These are phyloP conservation scores for Podaxis sp. DNA, from an alignment of 768 basidiomycete genomes.

Conservation along the genomic window DNA sequence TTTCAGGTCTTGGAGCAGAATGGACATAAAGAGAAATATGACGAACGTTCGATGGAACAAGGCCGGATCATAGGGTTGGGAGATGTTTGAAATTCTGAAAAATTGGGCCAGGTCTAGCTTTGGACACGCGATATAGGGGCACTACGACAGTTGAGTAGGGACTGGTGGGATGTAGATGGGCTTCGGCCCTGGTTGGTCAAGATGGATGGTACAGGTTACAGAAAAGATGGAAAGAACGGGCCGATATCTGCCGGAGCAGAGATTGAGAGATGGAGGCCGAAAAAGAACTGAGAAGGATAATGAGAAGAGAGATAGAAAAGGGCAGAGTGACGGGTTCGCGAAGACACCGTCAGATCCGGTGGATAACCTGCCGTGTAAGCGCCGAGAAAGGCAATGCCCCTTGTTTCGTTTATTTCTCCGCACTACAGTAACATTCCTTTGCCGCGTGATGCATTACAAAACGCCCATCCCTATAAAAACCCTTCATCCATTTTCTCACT, in stretches of 20 bases:
- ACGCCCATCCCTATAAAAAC: slow-evolving; percentile 9
- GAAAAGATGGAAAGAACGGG: not conserved
- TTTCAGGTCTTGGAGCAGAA: not conserved
- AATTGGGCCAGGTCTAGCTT: not conserved
- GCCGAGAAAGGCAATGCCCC: slow-evolving; percentile 11
- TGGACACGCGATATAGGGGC: not conserved
- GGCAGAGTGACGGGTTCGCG: slow-evolving; percentile 1
- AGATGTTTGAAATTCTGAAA: not conserved
- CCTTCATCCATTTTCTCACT: not conserved
- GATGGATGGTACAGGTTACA: not conserved
- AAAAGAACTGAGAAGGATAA: too few relatives aligned
- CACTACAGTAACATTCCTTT: slow-evolving; percentile 1
- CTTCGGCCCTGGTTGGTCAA: not conserved
- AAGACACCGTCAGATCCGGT: not conserved
- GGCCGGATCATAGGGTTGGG: not conserved
- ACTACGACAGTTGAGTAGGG: not conserved
- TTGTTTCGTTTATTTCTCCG: slow-evolving; percentile 16
- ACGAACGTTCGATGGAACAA: not conserved
- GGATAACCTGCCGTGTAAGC: not conserved
- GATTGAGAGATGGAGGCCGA: not conserved
- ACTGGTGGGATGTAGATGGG: not conserved
- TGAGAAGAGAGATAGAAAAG: not conserved
- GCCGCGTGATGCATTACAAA: slow-evolving; percentile 10
- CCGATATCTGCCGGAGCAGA: not conserved
- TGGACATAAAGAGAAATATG: not conserved